Evolutionary conservation across 2,329 filamentous ascomycete species (phyloP), one percentile per base, ranked within the genome.

Genomic region (Colletotrichum coccodes): DNA sequence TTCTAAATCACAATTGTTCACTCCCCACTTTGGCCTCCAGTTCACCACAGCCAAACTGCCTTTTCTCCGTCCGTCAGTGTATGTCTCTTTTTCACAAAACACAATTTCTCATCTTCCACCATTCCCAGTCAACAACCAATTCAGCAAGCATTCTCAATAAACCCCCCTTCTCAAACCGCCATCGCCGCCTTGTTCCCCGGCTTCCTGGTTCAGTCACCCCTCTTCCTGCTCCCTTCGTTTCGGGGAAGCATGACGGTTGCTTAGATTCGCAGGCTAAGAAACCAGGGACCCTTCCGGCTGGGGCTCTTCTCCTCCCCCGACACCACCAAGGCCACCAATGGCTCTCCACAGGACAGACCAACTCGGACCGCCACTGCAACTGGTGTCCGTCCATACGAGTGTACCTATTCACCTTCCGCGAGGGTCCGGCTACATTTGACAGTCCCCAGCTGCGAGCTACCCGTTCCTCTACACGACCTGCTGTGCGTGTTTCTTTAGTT

Each of bases 191-290:
- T 49, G 66, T 44, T 67, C 61, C 66, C 66, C 61, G 56, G 66
- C 34, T 66, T 69, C 61, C 66, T 34, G 66, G 66, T 66, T 60
- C 61, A 49, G 44, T 60, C 47, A 56, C 61, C 65, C 61, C 61
- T 64, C 63, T 49, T 54, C 46, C 47, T 65, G 28, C 26, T 60
- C 40, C 61, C 56, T 69, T 69, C 66, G 66, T 60, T 66, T 69
- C 66, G 66, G 66, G 66, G 66, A 69, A 66, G 66, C 61, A 69
- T 56, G 61, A 66, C 40, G 42, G 56, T 44, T 60, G 47, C 66
- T 64, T 69, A 65, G 61, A 36, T 36, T 60, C 28, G 36, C 40
- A 69, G 56, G 30, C 61, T 60, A 57, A 69, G 54, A 44, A 49
- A 40, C 62, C 26, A 66, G 56, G 47, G 62, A 56, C 61, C 32